Percentiles rank a stretch among this genome's conserved stretches.
phyloP scores from a whole-genome alignment of 75 land plant species.

The Isoetes taiwanensis region DNA sequence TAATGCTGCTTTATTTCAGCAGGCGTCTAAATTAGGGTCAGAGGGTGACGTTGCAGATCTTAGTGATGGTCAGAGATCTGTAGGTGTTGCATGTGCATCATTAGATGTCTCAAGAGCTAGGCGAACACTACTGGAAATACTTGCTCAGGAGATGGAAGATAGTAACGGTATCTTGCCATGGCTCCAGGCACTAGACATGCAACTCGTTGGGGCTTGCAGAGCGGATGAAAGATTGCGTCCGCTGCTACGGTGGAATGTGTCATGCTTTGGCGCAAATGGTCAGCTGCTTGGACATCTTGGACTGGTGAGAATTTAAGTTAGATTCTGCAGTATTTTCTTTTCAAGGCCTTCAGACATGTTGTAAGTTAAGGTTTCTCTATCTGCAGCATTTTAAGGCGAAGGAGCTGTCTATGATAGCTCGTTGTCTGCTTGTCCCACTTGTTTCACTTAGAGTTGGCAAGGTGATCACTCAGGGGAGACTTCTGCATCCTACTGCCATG shows the following conservation, averaged over 20 bases:
- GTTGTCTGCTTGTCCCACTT: slow-evolving; percentile 77
- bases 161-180: slow-evolving; percentile 29
- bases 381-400: slow-evolving; percentile 71
- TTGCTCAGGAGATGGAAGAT: slow-evolving; percentile 6
- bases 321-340: background rate
- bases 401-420: slow-evolving; percentile 63
- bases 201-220: slow-evolving; percentile 71
- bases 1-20: too few species aligned
- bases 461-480: slow-evolving; percentile 41
- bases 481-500: slow-evolving; percentile 42
- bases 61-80: too few species aligned
- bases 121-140: too few species aligned
- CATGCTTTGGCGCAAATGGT: slow-evolving; percentile 44
- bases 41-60: too few species aligned
- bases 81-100: too few species aligned
- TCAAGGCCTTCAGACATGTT: background rate
- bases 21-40: too few species aligned
- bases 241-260: slow-evolving; percentile 45
- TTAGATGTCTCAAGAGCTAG: too few species aligned
- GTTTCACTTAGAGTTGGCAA: slow-evolving; percentile 84
- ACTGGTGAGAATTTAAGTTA: slow-evolving; percentile 32
- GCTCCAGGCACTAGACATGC: slow-evolving; percentile 73
- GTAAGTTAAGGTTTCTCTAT: too few species aligned
- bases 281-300: slow-evolving; percentile 47
- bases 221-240: slow-evolving; percentile 75